Conservation (phyloP, 306 rosid species). For the Rosa multiflora region DNA sequence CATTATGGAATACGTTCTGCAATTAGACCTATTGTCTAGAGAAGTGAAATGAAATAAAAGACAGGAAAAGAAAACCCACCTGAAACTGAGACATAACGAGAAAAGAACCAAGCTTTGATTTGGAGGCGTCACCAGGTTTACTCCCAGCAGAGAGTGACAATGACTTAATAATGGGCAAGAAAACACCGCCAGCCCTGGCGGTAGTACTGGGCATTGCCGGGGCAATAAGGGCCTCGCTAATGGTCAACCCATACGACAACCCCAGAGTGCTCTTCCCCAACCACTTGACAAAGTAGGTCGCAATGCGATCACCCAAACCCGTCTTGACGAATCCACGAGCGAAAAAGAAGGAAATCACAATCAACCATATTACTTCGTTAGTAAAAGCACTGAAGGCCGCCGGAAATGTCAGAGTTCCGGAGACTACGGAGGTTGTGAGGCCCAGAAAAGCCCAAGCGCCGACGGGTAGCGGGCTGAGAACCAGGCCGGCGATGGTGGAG, state of each 20-base stretch:
- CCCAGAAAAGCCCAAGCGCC: constrained; percentile 98
- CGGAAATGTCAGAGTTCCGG: constrained; percentile 61
- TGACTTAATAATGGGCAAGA: constrained; percentile 87
- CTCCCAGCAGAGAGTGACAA: constrained; percentile 83
- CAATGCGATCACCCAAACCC: constrained; percentile 87
- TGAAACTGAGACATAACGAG: constrained; percentile 84
- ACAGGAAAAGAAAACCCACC: constrained; percentile 39
- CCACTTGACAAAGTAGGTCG: constrained; percentile 86
- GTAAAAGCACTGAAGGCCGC: constrained; percentile 88
- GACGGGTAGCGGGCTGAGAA: constrained; percentile 82
- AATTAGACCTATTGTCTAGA: no score
- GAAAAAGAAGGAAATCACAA: constrained; percentile 91
- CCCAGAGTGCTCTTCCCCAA: constrained; percentile 89
- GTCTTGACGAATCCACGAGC: constrained; percentile 98
- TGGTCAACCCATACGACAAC: constrained; percentile 74
- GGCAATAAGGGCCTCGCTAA: constrained; percentile 85
- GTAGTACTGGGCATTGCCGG: constrained; percentile 99
- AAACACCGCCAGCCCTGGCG: constrained; percentile 95
- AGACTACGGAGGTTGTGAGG: constrained; percentile 55
- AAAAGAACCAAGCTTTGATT: constrained; percentile 76
- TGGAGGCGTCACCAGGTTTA: constrained; percentile 54
- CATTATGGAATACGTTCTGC: no score
- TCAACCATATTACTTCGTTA: constrained; percentile 89
- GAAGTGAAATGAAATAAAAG: neutral
- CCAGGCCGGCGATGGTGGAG: constrained; percentile 87